These are phyloP conservation scores for Nothophoma quercina DNA, from an alignment of 2,329 filamentous ascomycete genomes.

Conservation along the genomic window DNA sequence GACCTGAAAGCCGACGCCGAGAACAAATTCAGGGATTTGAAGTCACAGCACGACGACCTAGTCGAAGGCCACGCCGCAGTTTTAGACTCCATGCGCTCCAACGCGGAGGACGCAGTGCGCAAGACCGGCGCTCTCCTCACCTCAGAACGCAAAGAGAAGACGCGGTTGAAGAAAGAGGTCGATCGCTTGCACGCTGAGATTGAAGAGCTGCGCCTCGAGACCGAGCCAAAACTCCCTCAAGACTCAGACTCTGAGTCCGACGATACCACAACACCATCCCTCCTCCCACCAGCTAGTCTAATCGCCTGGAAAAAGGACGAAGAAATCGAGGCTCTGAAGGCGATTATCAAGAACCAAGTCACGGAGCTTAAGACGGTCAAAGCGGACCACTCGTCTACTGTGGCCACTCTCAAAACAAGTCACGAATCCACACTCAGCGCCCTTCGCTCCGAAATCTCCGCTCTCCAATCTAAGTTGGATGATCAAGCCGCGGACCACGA, in stretches of 20 bases:
- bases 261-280: background rate
- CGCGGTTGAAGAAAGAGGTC: slow-evolving; percentile 35
- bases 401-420: slow-evolving; percentile 1
- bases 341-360: slow-evolving; percentile 37
- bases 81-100: slow-evolving; percentile 41
- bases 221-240: slow-evolving; percentile 14
- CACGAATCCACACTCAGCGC: slow-evolving; percentile 25
- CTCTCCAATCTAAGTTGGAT: slow-evolving; percentile 29
- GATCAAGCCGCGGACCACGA: slow-evolving; percentile 35
- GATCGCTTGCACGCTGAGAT: slow-evolving; percentile 32
- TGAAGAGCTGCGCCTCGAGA: slow-evolving; percentile 28
- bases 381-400: slow-evolving; percentile 22
- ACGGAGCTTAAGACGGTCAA: slow-evolving; percentile 36
- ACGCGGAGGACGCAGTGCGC: slow-evolving; percentile 46
- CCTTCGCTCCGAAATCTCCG: slow-evolving; percentile 21
- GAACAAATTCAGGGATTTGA: slow-evolving; percentile 34
- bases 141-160: slow-evolving; percentile 45
- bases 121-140: slow-evolving; percentile 43
- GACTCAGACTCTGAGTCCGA: slow-evolving; percentile 16
- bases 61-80: slow-evolving; percentile 37
- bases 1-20: slow-evolving; percentile 38
- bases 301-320: slow-evolving; percentile 30
- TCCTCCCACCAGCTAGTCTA: background rate
- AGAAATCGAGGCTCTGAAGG: slow-evolving; percentile 38
- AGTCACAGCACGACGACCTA: slow-evolving; percentile 36